Conservation (phyloP, 768 basidiomycete genomes). For the Boletus tylopilopsis region DNA sequence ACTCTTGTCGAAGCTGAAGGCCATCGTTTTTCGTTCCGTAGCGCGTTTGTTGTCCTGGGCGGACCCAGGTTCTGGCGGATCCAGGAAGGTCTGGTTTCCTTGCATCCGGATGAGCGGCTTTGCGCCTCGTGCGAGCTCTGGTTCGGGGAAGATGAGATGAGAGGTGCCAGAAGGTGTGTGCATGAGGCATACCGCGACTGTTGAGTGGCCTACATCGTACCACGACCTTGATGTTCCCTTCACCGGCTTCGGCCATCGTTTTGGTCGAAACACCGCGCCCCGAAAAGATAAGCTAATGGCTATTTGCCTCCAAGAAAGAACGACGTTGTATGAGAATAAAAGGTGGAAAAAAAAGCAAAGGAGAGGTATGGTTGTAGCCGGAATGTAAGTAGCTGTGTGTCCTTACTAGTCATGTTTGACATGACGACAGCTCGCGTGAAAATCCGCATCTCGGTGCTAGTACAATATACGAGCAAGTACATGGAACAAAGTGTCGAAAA, state of each 20-base stretch:
- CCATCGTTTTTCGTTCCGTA: constrained; percentile 84
- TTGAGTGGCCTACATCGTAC: constrained; percentile 97
- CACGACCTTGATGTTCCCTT: constrained; percentile 90
- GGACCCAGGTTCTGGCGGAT: constrained; percentile 80
- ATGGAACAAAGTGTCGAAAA: neutral
- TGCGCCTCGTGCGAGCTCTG: constrained; percentile 91
- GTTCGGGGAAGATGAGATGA: constrained; percentile 1
- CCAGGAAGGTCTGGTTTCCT: constrained; percentile 88
- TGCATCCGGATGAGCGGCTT: constrained; percentile 93
- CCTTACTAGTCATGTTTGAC: constrained; percentile 8
- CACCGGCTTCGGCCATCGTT: constrained; percentile 71
- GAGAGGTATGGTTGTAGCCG: constrained; percentile 6
- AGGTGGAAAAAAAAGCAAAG: neutral
- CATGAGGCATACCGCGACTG: constrained; percentile 65
- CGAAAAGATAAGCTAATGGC: constrained; percentile 9
- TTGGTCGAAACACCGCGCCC: constrained; percentile 15
- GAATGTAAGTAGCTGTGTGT: constrained; percentile 1
- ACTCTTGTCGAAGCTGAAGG: constrained; percentile 95
- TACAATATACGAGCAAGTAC: constrained; percentile 1
- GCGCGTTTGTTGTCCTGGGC: constrained; percentile 72
- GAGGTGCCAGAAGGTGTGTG: constrained; percentile 1
- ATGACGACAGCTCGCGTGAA: constrained; percentile 22
- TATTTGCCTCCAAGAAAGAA: constrained; percentile 12
- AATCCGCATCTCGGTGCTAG: constrained; percentile 5
- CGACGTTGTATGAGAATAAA: constrained; percentile 6